phyloP scores from a whole-genome alignment of 2,329 filamentous ascomycete species.

The Aplosporella prunicola region DNA sequence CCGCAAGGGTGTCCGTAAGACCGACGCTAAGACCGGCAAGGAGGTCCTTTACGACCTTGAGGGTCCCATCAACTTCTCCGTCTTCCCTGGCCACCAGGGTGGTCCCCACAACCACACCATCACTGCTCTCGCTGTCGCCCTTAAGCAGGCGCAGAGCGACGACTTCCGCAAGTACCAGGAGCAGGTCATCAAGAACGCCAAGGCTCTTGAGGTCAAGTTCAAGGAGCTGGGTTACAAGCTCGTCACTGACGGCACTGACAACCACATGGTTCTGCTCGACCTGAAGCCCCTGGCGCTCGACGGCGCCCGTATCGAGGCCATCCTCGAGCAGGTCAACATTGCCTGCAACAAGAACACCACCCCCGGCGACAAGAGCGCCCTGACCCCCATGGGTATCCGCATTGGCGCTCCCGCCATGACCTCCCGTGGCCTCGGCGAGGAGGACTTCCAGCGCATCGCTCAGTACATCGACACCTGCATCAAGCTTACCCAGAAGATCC shows the following conservation, averaged over 20 bases:
- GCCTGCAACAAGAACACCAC: slow-evolving; percentile 99
- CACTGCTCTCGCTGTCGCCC: slow-evolving; percentile 82
- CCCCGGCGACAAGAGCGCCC: slow-evolving; percentile 84
- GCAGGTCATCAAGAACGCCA: slow-evolving; percentile 81
- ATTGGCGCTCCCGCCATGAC: slow-evolving; percentile 98
- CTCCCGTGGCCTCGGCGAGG: slow-evolving; percentile 79
- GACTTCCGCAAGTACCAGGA: slow-evolving; percentile 92
- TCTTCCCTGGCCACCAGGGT: slow-evolving; percentile 97
- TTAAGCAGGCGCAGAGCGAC: slow-evolving; percentile 82
- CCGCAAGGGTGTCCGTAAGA: slow-evolving; percentile 78
- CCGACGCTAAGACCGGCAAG: slow-evolving; percentile 76
- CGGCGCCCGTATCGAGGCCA: slow-evolving; percentile 78
- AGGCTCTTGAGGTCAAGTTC: slow-evolving; percentile 69
- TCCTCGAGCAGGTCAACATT: slow-evolving; percentile 85
- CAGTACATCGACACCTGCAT: slow-evolving; percentile 82
- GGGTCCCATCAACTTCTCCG: slow-evolving; percentile 85
- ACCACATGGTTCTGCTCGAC: slow-evolving; percentile 89
- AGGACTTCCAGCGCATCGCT: slow-evolving; percentile 74
- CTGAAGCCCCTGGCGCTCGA: slow-evolving; percentile 83
- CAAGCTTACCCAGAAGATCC: slow-evolving; percentile 82
- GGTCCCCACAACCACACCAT: slow-evolving; percentile 99
- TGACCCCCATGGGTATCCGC: slow-evolving; percentile 85
- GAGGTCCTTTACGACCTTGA: slow-evolving; percentile 86
- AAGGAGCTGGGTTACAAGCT: slow-evolving; percentile 66
- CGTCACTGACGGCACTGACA: slow-evolving; percentile 91